Evolutionary conservation across 805 yeast genomes (phyloP).

Genomic region (Pichia kluyveri): DNA sequence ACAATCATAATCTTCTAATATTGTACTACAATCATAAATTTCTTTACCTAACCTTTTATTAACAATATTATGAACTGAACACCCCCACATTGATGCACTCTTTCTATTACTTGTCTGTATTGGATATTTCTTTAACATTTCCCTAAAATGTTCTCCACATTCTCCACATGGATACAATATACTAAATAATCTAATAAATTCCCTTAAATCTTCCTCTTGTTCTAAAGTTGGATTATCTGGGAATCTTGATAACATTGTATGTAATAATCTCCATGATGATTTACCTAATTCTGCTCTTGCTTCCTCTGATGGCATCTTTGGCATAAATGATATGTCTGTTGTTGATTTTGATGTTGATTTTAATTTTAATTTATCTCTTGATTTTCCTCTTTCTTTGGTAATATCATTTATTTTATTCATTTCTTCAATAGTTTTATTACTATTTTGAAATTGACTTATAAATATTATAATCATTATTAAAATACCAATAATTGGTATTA

Average conservation of each 20-base stretch:
- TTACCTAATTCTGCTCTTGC: constrained; percentile 71
- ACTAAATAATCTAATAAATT: constrained; percentile 67
- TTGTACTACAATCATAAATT: constrained; percentile 74
- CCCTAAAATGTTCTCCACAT: constrained; percentile 85
- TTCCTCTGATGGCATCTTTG: constrained; percentile 78
- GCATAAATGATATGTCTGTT: constrained; percentile 55
- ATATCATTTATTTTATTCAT: too few relatives aligned
- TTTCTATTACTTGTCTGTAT: constrained; percentile 74
- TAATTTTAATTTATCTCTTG: too few relatives aligned
- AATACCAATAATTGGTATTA: too few relatives aligned
- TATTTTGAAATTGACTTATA: too few relatives aligned
- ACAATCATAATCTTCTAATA: constrained; percentile 88
- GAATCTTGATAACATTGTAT: constrained; percentile 84
- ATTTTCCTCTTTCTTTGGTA: background rate
- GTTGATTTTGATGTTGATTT: too few relatives aligned
- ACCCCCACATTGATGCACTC: constrained; percentile 93
- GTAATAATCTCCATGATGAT: constrained; percentile 87
- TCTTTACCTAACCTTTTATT: constrained; percentile 62
- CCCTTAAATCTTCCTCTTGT: constrained; percentile 54
- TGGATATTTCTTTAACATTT: constrained; percentile 61
- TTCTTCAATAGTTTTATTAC: too few relatives aligned
- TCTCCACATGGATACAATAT: constrained; percentile 97
- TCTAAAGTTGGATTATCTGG: constrained; percentile 69
- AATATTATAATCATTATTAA: too few relatives aligned
- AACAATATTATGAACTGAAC: constrained; percentile 82